These are phyloP conservation scores for Colletotrichum zoysiae DNA, from an alignment of 2,329 filamentous ascomycete genomes.

Conservation along the genomic window DNA sequence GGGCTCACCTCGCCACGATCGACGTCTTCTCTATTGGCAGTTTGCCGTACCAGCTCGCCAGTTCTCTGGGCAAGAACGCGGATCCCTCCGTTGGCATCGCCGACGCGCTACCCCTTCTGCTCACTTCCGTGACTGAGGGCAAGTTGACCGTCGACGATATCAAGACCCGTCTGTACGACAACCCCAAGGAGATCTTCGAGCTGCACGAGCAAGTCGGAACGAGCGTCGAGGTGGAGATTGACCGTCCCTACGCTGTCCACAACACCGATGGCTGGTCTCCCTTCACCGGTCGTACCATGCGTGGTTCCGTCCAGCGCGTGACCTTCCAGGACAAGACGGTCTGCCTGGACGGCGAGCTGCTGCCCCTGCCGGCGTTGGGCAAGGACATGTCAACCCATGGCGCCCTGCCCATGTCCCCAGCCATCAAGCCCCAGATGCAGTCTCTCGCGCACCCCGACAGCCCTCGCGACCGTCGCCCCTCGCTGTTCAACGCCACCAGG, in stretches of 20 bases:
- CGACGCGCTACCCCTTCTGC: conserved; percentile 79
- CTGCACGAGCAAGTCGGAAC: conserved; percentile 83
- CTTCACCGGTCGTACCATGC: conserved; percentile 76
- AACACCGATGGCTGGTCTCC: conserved; percentile 73
- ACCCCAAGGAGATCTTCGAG: conserved; percentile 85
- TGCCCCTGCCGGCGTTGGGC: conserved; percentile 69
- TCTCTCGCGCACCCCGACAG: conserved; percentile 54
- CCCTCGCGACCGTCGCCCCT: conserved; percentile 51
- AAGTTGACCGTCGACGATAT: conserved; percentile 81
- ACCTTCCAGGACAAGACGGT: conserved; percentile 81
- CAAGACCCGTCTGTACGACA: conserved; percentile 78
- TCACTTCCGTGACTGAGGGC: conserved; percentile 81
- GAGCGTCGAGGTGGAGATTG: conserved; percentile 80
- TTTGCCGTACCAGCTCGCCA: conserved; percentile 80
- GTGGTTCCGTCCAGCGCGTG: conserved; percentile 79
- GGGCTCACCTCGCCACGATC: conserved; percentile 79
- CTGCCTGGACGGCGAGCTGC: conserved; percentile 78
- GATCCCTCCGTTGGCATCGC: conserved; percentile 76
- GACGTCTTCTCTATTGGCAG: conserved; percentile 86
- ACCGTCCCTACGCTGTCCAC: conserved; percentile 74
- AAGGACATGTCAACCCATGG: conserved; percentile 82
- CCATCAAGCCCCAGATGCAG: conserved; percentile 64
- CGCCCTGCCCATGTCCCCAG: conserved; percentile 67
- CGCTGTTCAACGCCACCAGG: conserved; percentile 48
- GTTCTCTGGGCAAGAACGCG: conserved; percentile 63